phyloP scores from a whole-genome alignment of 208 protist species.

The Naegleria gruberi region DNA sequence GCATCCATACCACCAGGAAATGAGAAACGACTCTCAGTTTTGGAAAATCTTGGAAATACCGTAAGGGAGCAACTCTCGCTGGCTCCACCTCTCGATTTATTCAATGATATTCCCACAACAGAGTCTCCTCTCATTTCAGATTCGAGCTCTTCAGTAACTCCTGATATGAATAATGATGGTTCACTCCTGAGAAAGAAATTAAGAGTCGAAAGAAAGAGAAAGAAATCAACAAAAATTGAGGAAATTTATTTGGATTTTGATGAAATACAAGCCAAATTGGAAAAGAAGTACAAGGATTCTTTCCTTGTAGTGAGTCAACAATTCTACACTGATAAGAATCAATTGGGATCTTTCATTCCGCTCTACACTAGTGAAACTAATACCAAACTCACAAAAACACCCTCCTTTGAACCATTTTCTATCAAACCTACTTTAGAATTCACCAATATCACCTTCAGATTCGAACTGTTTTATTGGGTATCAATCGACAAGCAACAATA shows the following conservation, averaged over 20 bases:
- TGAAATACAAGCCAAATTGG: background rate
- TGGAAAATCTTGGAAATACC: too few relatives aligned
- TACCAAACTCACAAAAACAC: background rate
- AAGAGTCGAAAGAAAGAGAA: background rate
- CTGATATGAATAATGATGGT: background rate
- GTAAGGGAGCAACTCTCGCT: too few relatives aligned
- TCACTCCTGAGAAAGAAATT: too few relatives aligned
- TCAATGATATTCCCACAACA: background rate
- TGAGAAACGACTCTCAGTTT: background rate
- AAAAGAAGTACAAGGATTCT: background rate
- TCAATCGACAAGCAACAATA: background rate
- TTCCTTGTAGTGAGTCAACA: background rate
- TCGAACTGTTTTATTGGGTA: slow-evolving; percentile 1
- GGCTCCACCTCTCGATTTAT: background rate
- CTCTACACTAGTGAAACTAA: background rate
- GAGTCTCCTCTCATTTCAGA: background rate
- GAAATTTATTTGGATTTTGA: background rate
- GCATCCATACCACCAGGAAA: background rate
- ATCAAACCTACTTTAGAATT: background rate
- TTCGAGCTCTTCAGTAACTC: background rate
- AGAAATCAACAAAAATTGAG: background rate
- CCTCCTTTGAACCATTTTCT: background rate
- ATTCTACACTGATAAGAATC: background rate
- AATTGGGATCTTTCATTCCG: background rate
- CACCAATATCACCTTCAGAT: background rate